These are phyloP conservation scores for Curvularia verruculosa DNA, from an alignment of 2,329 filamentous ascomycete genomes.

Conservation along the genomic window DNA sequence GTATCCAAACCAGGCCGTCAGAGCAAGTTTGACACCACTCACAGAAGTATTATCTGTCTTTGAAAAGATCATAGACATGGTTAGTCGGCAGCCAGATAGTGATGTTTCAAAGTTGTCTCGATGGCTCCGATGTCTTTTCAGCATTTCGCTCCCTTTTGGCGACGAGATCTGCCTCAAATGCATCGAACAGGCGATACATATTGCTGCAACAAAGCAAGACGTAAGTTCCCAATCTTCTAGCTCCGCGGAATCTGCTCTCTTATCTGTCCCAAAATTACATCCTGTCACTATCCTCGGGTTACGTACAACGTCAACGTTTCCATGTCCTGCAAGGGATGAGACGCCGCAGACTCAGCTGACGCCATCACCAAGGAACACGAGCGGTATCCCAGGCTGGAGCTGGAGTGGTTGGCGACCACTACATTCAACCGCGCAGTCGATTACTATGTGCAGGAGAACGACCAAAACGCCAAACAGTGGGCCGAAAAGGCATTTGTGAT, in stretches of 20 bases:
- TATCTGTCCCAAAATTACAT: constrained; percentile 7
- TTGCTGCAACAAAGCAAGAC: constrained; percentile 36
- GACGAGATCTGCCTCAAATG: constrained; percentile 64
- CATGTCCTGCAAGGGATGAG: constrained; percentile 9
- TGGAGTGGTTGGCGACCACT: constrained; percentile 76
- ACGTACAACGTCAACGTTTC: constrained; percentile 25
- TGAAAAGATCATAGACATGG: constrained; percentile 72
- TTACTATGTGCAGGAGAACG: constrained; percentile 57
- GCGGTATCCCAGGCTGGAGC: constrained; percentile 68
- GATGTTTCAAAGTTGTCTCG: constrained; percentile 68
- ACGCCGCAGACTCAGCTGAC: constrained; percentile 28
- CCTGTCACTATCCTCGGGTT: constrained; percentile 3
- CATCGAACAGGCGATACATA: constrained; percentile 64
- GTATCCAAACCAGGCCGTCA: constrained; percentile 22
- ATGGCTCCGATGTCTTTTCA: constrained; percentile 80
- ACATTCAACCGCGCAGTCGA: constrained; percentile 70
- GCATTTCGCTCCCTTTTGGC: constrained; percentile 65
- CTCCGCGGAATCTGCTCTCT: constrained; percentile 9
- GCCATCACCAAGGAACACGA: constrained; percentile 45
- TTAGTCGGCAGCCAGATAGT: constrained; percentile 64
- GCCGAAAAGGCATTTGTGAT: constrained; percentile 66
- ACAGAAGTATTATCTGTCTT: constrained; percentile 51
- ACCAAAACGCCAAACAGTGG: constrained; percentile 65
- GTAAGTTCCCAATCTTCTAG: constrained; percentile 28
- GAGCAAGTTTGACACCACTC: constrained; percentile 17